phyloP scores from a whole-genome alignment of 257 asterid species.

The Przewalskia tangutica region DNA sequence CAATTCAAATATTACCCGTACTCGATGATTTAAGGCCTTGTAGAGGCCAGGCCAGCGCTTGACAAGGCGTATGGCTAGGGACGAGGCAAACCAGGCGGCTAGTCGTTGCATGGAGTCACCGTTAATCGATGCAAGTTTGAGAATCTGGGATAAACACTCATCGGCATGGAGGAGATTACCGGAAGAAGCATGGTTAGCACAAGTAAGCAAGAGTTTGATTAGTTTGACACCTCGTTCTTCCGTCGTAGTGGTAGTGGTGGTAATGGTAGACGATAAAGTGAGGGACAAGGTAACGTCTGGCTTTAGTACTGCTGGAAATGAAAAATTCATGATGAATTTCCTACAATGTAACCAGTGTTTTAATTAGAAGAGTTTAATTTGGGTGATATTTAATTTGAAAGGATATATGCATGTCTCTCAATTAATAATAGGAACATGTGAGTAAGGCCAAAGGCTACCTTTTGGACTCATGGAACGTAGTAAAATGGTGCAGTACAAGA shows the following conservation, averaged over 20 bases:
- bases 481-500: slow-evolving; percentile 1
- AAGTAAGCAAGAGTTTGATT: slow-evolving; percentile 36
- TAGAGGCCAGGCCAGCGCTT: slow-evolving; percentile 55
- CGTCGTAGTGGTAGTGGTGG: slow-evolving; percentile 7
- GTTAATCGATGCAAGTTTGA: slow-evolving; percentile 26
- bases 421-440: slow-evolving; percentile 12
- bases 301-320: slow-evolving; percentile 17
- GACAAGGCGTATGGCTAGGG: slow-evolving; percentile 37
- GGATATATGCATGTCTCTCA: neutral
- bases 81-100: slow-evolving; percentile 37
- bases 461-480: slow-evolving; percentile 18
- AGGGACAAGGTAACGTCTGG: slow-evolving; percentile 34
- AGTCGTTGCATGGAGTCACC: slow-evolving; percentile 50
- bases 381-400: neutral
- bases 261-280: slow-evolving; percentile 10
- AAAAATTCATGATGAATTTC: slow-evolving; percentile 20
- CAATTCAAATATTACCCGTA: neutral
- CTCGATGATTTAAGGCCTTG: slow-evolving; percentile 28
- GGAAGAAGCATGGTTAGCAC: slow-evolving; percentile 38
- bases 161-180: slow-evolving; percentile 50
- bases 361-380: neutral
- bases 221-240: slow-evolving; percentile 33
- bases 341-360: neutral
- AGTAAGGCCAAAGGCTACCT: neutral
- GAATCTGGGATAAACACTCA: slow-evolving; percentile 30